These are phyloP conservation scores for Leishmania arabica DNA, from an alignment of 208 protist species.

Conservation along the genomic window DNA sequence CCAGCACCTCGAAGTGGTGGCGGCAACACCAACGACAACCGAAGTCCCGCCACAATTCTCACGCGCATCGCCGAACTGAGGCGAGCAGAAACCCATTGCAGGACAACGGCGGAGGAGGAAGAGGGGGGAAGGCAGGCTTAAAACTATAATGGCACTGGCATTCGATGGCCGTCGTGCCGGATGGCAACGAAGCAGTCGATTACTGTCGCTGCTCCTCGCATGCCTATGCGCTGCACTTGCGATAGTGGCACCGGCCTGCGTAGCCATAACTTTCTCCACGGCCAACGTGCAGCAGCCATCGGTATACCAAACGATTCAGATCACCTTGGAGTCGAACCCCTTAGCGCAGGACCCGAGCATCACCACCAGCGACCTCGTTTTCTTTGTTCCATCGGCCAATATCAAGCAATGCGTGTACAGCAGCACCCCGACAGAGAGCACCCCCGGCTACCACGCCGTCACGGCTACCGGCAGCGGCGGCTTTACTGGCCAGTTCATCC, in stretches of 20 bases:
- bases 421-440: constrained; percentile 18
- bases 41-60: not conserved
- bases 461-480: constrained; percentile 36
- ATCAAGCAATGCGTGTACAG: constrained; percentile 23
- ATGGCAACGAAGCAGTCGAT: not conserved
- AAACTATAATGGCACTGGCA: not conserved
- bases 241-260: constrained; percentile 27
- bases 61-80: not conserved
- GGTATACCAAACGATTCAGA: constrained; percentile 74
- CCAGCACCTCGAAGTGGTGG: not conserved
- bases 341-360: constrained; percentile 58
- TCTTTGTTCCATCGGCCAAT: constrained; percentile 45
- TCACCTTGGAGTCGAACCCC: constrained; percentile 68
- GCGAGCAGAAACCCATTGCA: not conserved
- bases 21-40: not conserved
- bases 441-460: constrained; percentile 46
- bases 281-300: constrained; percentile 75
- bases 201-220: not conserved
- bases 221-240: constrained; percentile 2
- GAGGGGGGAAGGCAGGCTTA: too few relatives aligned
- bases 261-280: constrained; percentile 61
- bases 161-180: not conserved
- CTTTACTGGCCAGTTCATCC: constrained; percentile 36
- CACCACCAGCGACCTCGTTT: constrained; percentile 58
- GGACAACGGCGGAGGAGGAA: too few relatives aligned